A percentile compares a stretch with the other conserved stretches of the same genome.
Conservation (phyloP, 2,329 filamentous ascomycete species). For the Aciculosporium take region DNA sequence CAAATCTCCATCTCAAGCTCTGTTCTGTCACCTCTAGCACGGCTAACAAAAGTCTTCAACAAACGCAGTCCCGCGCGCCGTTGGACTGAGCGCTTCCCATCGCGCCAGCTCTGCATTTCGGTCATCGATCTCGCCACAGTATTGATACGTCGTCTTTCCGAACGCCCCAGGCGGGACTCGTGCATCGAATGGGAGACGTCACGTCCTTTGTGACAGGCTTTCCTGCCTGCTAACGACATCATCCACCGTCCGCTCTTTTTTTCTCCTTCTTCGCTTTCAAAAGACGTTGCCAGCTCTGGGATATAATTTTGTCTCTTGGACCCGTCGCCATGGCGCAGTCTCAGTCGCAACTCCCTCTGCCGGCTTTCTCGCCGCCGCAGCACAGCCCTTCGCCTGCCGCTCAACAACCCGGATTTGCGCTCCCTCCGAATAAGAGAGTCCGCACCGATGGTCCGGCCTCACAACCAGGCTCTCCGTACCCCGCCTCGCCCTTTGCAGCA, state of each 20-base stretch:
- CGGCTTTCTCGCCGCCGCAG: conserved; percentile 48
- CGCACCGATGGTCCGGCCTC: conserved; percentile 48
- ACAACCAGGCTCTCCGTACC: conserved; percentile 50
- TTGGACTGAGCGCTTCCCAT: conserved; percentile 11
- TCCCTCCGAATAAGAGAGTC: conserved; percentile 56
- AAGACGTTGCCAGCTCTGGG: conserved; percentile 2
- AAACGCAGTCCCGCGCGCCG: conserved; percentile 8
- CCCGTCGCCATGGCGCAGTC: conserved; percentile 41
- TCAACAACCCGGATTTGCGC: conserved; percentile 36
- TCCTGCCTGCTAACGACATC: conserved; percentile 30
- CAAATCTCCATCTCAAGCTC: conserved; percentile 17
- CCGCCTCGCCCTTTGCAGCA: conserved; percentile 33
- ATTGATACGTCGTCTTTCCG: neutral
- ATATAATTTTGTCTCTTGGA: conserved; percentile 2
- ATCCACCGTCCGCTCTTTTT: conserved; percentile 3
- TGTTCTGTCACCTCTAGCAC: conserved; percentile 15
- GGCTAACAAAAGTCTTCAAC: conserved; percentile 11
- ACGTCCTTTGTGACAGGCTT: conserved; percentile 33
- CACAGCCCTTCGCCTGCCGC: conserved; percentile 46
- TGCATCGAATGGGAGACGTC: conserved; percentile 33
- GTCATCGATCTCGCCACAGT: neutral
- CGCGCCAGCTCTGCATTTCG: conserved; percentile 2
- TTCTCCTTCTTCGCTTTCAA: conserved; percentile 4
- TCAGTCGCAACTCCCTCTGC: conserved; percentile 34
- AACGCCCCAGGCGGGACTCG: conserved; percentile 6